Conservation (phyloP, 805 yeast genomes). For the Lipomyces yamanashiensis region DNA sequence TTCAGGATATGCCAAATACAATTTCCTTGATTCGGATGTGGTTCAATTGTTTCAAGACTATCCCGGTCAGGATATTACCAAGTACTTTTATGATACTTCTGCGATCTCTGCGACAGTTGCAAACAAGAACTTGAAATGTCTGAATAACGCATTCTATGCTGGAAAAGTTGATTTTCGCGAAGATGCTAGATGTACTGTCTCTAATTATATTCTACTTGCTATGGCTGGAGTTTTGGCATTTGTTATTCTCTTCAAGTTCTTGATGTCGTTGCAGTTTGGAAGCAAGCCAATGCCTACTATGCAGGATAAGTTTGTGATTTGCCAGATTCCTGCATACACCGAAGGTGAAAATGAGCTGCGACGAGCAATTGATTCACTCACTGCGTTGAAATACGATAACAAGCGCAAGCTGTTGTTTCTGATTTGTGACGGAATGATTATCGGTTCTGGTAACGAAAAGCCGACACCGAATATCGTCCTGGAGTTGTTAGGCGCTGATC, state of each 20-base stretch:
- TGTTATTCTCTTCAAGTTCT: conserved; percentile 48
- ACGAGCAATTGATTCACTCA: conserved; percentile 61
- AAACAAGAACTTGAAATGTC: conserved; percentile 44
- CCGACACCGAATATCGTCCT: conserved; percentile 62
- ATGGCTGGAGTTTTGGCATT: conserved; percentile 48
- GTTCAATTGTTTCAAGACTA: conserved; percentile 43
- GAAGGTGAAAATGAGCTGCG: conserved; percentile 62
- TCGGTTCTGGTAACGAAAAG: conserved; percentile 62
- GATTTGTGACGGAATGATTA: conserved; percentile 61
- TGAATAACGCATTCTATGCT: conserved; percentile 46
- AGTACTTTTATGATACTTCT: conserved; percentile 38
- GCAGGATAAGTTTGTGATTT: conserved; percentile 50
- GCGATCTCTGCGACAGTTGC: conserved; percentile 40
- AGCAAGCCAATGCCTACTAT: conserved; percentile 45
- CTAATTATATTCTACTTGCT: conserved; percentile 48
- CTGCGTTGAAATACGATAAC: conserved; percentile 60
- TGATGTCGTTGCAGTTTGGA: conserved; percentile 49
- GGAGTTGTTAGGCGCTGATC: conserved; percentile 51
- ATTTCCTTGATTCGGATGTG: conserved; percentile 46
- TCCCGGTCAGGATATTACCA: conserved; percentile 48
- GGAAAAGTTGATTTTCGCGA: conserved; percentile 48
- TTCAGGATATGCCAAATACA: conserved; percentile 41
- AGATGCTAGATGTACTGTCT: conserved; percentile 48
- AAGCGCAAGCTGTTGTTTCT: conserved; percentile 60
- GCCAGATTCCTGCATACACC: conserved; percentile 56